Evolutionary conservation across 306 rosid species (phyloP).

Genomic region (Rosa rugosa): DNA sequence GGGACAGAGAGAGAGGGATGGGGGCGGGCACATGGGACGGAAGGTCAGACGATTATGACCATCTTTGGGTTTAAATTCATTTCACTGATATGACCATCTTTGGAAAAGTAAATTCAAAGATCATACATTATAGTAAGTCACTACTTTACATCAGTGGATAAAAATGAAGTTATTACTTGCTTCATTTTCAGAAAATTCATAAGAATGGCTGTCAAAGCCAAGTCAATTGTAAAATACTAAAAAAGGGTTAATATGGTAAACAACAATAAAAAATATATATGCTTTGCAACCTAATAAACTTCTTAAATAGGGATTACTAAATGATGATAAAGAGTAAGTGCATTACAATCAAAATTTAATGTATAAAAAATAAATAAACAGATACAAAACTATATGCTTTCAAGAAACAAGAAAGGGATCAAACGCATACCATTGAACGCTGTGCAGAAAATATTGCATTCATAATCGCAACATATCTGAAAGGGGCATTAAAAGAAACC

Average conservation of each 20-base stretch:
- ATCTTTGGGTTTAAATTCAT: neutral
- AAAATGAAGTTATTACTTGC: neutral
- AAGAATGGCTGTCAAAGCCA: neutral
- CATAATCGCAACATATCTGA: constrained; percentile 96
- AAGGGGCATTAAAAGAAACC: constrained; percentile 27
- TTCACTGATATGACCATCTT: neutral
- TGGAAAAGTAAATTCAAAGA: neutral
- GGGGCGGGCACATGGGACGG: neutral
- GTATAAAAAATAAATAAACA: neutral
- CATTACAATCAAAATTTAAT: neutral
- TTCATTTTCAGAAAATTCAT: neutral
- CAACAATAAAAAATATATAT: neutral
- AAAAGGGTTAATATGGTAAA: neutral
- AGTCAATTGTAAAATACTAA: neutral
- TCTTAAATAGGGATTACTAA: no score
- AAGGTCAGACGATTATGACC: neutral
- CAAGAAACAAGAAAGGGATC: constrained; percentile 12
- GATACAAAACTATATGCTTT: neutral
- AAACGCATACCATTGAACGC: constrained; percentile 57
- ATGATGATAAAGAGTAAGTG: neutral
- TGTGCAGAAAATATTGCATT: constrained; percentile 96
- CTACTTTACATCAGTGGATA: neutral
- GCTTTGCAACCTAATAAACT: neutral
- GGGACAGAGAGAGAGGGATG: neutral
- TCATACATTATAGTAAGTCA: neutral